A percentile compares a stretch with the other conserved stretches of the same genome.
Evolutionary conservation across 495 filamentous ascomycete species (phyloP).

Genomic region (Tuber melanosporum): DNA sequence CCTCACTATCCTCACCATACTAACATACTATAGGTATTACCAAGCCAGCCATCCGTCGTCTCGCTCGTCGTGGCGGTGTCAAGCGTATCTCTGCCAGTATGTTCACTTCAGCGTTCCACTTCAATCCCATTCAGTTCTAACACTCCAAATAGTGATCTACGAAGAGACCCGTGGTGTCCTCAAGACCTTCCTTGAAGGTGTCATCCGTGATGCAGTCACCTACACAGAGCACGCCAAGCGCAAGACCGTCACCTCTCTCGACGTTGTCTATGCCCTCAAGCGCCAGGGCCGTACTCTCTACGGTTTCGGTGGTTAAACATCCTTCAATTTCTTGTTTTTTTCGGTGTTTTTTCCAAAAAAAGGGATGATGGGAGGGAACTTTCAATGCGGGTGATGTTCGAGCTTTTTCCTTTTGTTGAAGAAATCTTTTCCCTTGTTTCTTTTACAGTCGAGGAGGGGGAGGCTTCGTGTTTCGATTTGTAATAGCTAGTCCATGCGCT

Average conservation of each 20-base stretch:
- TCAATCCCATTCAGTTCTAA: conserved; percentile 39
- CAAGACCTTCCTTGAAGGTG: conserved; percentile 99
- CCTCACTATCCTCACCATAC: conserved; percentile 7
- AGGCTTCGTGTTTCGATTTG: conserved; percentile 3
- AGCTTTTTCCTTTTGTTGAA: background rate
- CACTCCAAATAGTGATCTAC: conserved; percentile 64
- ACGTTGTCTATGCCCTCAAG: conserved; percentile 94
- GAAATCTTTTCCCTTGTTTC: conserved; percentile 5
- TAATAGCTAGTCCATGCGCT: conserved; percentile 1
- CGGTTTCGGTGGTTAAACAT: conserved; percentile 90
- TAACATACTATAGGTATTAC: conserved; percentile 76
- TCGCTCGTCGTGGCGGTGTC: conserved; percentile 98
- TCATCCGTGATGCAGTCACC: conserved; percentile 98
- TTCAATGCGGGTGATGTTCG: background rate
- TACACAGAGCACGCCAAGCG: conserved; percentile 97
- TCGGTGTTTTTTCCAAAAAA: background rate
- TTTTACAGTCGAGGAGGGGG: background rate
- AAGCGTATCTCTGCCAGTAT: conserved; percentile 99
- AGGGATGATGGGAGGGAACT: background rate
- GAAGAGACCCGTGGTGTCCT: conserved; percentile 99
- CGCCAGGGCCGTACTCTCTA: conserved; percentile 93
- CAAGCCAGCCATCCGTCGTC: conserved; percentile 99
- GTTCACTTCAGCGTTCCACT: conserved; percentile 39
- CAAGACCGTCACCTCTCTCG: conserved; percentile 92
- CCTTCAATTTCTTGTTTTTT: background rate